Evolutionary conservation across 495 filamentous ascomycete species (phyloP).

Genomic region (Tricharina praecox): DNA sequence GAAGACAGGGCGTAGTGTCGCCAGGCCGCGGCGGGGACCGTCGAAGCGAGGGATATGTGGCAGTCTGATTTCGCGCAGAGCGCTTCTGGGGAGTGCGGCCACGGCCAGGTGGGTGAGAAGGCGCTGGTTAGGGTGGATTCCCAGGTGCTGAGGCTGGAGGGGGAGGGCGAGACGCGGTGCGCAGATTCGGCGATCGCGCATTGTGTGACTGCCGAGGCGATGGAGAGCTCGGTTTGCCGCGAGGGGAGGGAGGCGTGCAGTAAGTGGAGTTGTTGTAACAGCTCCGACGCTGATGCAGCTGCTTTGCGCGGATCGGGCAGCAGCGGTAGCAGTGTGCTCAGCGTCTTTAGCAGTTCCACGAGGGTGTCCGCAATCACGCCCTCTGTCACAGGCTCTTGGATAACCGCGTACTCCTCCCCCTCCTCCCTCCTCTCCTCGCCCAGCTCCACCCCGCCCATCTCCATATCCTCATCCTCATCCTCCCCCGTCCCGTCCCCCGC

Average conservation of each 20-base stretch:
- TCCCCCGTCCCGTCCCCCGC: too few species aligned
- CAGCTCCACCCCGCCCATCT: not conserved
- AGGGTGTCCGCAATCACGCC: conserved; percentile 2
- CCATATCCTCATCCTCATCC: not conserved
- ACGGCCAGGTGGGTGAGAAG: conserved; percentile 30
- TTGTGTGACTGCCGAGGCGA: conserved; percentile 39
- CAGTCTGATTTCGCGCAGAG: conserved; percentile 44
- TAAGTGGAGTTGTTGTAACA: not conserved
- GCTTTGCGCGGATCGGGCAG: not conserved
- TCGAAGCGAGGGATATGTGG: conserved; percentile 36
- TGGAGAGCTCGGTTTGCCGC: conserved; percentile 29
- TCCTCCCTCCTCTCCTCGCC: not conserved
- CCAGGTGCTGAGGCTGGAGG: conserved; percentile 33
- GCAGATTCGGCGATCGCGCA: conserved; percentile 39
- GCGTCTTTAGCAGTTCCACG: not conserved
- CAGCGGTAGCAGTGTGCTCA: not conserved
- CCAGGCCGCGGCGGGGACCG: conserved; percentile 30
- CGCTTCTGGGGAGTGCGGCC: conserved; percentile 36
- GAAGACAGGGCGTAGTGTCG: conserved; percentile 20
- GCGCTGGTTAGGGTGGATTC: conserved; percentile 32
- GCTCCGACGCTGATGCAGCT: not conserved
- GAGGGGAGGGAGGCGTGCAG: not conserved
- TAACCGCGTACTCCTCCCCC: not conserved
- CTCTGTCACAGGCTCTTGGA: not conserved
- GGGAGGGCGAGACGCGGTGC: conserved; percentile 36